Conservation (phyloP, 2,329 filamentous ascomycete species). For the Madurella fahalii region DNA sequence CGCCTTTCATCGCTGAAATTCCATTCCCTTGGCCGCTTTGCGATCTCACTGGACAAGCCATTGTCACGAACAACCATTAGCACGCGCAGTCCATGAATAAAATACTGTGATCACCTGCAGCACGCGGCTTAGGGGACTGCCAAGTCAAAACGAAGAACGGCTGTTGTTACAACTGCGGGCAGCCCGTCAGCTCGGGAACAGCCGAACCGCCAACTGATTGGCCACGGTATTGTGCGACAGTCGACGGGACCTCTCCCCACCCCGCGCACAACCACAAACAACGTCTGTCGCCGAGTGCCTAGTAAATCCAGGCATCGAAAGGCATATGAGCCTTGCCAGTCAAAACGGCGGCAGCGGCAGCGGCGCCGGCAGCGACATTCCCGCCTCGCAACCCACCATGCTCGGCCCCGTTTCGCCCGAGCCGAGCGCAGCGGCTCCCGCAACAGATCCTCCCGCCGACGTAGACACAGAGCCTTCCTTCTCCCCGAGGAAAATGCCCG, state of each 20-base stretch:
- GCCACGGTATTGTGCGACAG: slow-evolving; percentile 1
- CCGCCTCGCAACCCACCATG: neutral
- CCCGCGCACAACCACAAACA: neutral
- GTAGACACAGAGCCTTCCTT: slow-evolving; percentile 7
- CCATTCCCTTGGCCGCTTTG: neutral
- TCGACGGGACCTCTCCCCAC: neutral
- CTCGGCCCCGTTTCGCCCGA: slow-evolving; percentile 3
- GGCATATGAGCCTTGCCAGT: neutral
- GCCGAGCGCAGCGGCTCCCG: neutral
- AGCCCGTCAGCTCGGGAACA: neutral
- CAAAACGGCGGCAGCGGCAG: neutral
- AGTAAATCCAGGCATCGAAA: too few relatives aligned
- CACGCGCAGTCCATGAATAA: slow-evolving; percentile 2
- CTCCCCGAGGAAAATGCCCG: slow-evolving; percentile 20
- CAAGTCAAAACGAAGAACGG: neutral
- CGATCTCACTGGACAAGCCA: slow-evolving; percentile 11
- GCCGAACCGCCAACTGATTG: slow-evolving; percentile 6
- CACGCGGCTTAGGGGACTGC: neutral
- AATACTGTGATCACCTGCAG: slow-evolving; percentile 11
- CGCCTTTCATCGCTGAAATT: neutral
- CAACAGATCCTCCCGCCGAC: slow-evolving; percentile 6
- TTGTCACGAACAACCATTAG: neutral
- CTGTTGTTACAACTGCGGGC: neutral
- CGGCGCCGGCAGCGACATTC: neutral
- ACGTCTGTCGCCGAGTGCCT: neutral